These are phyloP conservation scores for Papiliotrema flavescens DNA, from an alignment of 1,284 basidiomycete genomes.

Conservation along the genomic window DNA sequence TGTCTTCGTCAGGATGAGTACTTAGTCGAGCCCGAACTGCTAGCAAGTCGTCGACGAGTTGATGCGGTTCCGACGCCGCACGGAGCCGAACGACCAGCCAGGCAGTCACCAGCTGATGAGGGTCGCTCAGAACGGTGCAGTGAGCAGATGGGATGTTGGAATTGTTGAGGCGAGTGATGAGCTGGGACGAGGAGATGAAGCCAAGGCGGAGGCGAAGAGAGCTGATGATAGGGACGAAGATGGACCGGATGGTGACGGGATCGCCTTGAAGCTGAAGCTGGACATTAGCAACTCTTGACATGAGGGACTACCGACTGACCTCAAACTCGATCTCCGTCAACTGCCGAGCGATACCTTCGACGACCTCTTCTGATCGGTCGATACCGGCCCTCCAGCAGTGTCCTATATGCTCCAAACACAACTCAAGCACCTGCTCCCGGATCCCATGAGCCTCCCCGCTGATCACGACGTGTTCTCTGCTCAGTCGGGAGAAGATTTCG, in stretches of 20 bases:
- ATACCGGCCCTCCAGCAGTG: constrained; percentile 19
- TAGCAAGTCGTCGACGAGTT: constrained; percentile 12
- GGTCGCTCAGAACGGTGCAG: background rate
- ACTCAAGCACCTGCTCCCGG: constrained; percentile 20
- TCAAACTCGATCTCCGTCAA: constrained; percentile 36
- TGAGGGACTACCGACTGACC: constrained; percentile 15
- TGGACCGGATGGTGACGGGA: constrained; percentile 7
- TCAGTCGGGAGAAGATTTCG: constrained; percentile 23
- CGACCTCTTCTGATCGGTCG: constrained; percentile 4
- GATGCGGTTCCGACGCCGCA: constrained; percentile 11
- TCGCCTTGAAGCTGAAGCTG: constrained; percentile 26
- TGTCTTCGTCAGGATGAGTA: background rate
- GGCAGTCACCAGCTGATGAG: constrained; percentile 9
- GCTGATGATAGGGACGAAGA: constrained; percentile 26
- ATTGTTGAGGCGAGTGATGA: constrained; percentile 23
- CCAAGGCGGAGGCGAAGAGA: constrained; percentile 31
- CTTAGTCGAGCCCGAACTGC: constrained; percentile 9
- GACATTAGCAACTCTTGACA: background rate
- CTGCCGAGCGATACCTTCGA: constrained; percentile 28
- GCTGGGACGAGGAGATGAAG: constrained; percentile 25
- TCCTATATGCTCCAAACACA: constrained; percentile 34
- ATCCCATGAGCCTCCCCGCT: constrained; percentile 6
- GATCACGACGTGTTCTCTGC: constrained; percentile 2
- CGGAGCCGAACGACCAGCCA: constrained; percentile 28
- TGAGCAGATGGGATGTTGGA: background rate